Conservation (phyloP, 139 green algal genomes). For the Spirogloea muscicola region DNA sequence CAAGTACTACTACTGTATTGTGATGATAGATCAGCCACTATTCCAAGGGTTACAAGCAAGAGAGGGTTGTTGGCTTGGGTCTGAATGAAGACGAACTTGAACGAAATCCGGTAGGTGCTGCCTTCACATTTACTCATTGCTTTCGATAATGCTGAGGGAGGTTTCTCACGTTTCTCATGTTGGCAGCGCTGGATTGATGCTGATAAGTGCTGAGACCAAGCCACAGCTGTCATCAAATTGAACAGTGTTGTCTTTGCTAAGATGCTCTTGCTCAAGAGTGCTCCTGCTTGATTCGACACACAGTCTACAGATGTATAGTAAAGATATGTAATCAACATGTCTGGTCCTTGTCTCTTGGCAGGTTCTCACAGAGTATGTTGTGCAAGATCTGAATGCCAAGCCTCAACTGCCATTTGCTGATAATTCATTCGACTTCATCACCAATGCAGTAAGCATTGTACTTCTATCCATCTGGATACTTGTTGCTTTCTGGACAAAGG, state of each 20-base stretch:
- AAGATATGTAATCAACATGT: neutral
- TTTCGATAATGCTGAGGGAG: neutral
- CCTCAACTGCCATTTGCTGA: conserved; percentile 76
- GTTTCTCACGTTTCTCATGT: too few relatives aligned
- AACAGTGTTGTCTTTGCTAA: neutral
- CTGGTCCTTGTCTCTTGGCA: conserved; percentile 1
- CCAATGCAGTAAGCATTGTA: conserved; percentile 58
- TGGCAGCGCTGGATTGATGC: neutral
- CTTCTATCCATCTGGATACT: too few relatives aligned
- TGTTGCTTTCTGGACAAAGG: too few relatives aligned
- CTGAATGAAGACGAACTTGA: conserved; percentile 79
- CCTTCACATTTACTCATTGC: neutral
- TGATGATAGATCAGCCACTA: conserved; percentile 64
- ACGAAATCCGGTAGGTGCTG: conserved; percentile 54
- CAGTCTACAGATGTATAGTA: neutral
- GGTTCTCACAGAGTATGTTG: conserved; percentile 46
- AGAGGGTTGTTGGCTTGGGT: conserved; percentile 67
- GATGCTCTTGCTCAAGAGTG: neutral
- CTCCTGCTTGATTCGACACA: neutral
- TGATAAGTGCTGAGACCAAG: neutral
- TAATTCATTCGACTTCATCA: conserved; percentile 79
- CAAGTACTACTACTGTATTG: neutral
- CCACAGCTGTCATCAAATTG: neutral
- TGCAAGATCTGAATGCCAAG: conserved; percentile 72
- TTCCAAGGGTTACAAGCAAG: conserved; percentile 71